Evolutionary conservation across 2,329 filamentous ascomycete species (phyloP).

Genomic region (Exophiala phaeomuriformis): DNA sequence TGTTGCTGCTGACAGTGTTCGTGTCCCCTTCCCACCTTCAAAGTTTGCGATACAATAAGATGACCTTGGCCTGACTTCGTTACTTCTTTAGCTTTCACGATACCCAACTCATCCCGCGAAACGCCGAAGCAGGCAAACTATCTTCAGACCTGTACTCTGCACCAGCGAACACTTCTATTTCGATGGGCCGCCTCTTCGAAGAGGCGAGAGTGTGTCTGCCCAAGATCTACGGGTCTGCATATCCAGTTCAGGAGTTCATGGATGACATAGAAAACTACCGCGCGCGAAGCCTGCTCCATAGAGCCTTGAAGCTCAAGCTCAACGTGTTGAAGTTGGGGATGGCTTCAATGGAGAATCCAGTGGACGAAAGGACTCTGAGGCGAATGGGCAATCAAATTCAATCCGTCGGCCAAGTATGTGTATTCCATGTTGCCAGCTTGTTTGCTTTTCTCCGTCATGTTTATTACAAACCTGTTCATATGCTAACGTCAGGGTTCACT

Average conservation of each 20-base stretch:
- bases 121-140: constrained; percentile 29
- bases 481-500: background rate
- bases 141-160: constrained; percentile 31
- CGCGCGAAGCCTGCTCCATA: constrained; percentile 32
- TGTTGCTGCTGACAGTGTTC: constrained; percentile 34
- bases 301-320: constrained; percentile 29
- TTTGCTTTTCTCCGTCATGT: too few relatives aligned
- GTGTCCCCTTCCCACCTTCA: constrained; percentile 7
- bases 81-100: constrained; percentile 15
- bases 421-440: background rate
- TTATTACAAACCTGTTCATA: background rate
- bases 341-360: background rate
- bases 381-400: background rate
- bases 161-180: constrained; percentile 12
- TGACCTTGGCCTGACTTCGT: background rate
- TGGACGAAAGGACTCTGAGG: background rate
- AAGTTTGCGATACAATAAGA: background rate
- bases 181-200: constrained; percentile 29
- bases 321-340: constrained; percentile 28
- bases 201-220: constrained; percentile 32
- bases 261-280: constrained; percentile 37
- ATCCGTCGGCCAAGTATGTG: background rate
- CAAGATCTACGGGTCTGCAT: constrained; percentile 34
- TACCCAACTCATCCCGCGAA: constrained; percentile 20
- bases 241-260: constrained; percentile 34